Base-by-base conservation (phyloP, 2,329 filamentous ascomycete species). In the Xylariomycetidae sp. region DNA sequence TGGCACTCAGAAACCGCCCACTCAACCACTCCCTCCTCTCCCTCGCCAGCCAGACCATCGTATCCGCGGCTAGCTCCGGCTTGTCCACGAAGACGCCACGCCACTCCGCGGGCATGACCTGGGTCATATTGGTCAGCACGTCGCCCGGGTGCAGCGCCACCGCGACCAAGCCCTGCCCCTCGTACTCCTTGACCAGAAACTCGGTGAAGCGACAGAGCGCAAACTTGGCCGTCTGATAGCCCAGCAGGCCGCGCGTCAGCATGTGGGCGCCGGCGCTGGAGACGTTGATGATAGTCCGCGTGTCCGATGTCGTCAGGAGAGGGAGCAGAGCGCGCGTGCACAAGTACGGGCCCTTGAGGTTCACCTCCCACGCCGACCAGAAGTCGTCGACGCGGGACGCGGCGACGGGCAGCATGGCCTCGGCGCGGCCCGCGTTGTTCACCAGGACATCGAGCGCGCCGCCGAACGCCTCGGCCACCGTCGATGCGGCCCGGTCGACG, bases 191-290 rank as follows among this genome's bases (percentile, higher is more conserved):
- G 4, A 49, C 51, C 5, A 64, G 31, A 33, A 62, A 67, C 41
- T 72, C 62, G 20, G 51, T 60, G 17, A 71, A 48, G 5, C 63
- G 57, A 26, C 61, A 50, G 4, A 65, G 34, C 1, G 66, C 62
- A 27, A 68, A 54, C 45, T 72, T 71, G 25, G 58, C 50, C 11
- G 55, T 58, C 48, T 67, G 63, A 42, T 73, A 73, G 2, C 59
- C 56, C 11, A 58, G 64, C 0, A 53, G 54, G 3, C 58, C 56
- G 1, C 49, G 45, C 2, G 33, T 37, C 5, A 55, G 40, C 19
- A 54, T 36, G 26, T 59, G 58, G 1, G 58, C 66, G 4, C 61
- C 66, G 8, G 57, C 50, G 37, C 61, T 66, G n/a, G 54, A 50
- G 5, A 67, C 38, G 32, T 54, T 62, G 40, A 72, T 48, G 27